phyloP scores from a whole-genome alignment of 2,329 filamentous ascomycete genomes.

The Cladophialophora psammophila region DNA sequence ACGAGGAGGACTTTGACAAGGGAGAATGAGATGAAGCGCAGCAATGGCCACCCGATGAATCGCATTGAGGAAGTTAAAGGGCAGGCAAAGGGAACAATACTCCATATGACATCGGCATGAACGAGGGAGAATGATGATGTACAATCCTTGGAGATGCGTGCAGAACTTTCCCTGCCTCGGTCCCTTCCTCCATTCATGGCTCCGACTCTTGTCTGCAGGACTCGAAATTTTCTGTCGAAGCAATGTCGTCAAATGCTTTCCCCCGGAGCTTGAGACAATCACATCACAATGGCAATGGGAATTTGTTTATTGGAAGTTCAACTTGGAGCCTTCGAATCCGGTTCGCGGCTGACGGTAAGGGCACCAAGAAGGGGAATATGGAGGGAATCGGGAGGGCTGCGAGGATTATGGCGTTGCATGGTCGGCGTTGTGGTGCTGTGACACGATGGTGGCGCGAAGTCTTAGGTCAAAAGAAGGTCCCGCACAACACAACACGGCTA shows the following conservation, averaged over 20 bases:
- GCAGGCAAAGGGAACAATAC: background rate
- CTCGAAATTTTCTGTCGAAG: background rate
- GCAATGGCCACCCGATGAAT: background rate
- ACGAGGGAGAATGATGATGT: background rate
- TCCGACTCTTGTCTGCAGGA: too few species aligned
- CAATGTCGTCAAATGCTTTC: background rate
- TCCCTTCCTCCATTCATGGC: background rate
- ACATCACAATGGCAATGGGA: background rate
- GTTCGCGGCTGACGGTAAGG: too few species aligned
- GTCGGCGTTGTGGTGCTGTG: too few species aligned
- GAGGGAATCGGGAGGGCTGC: too few species aligned
- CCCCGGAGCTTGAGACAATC: background rate
- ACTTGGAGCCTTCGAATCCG: background rate
- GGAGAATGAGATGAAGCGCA: background rate
- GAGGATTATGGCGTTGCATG: too few species aligned
- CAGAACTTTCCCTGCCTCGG: background rate
- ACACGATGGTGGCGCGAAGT: too few species aligned
- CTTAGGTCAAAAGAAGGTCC: too few species aligned
- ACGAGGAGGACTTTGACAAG: background rate
- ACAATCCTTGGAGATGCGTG: background rate
- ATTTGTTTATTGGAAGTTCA: background rate
- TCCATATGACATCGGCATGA: background rate
- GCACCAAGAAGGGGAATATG: too few species aligned
- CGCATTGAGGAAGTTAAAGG: background rate
- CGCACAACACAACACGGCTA: too few species aligned